Base-by-base conservation (phyloP, 192 early-diverging fungal genomes). In the Dimargaris xerosporica region DNA sequence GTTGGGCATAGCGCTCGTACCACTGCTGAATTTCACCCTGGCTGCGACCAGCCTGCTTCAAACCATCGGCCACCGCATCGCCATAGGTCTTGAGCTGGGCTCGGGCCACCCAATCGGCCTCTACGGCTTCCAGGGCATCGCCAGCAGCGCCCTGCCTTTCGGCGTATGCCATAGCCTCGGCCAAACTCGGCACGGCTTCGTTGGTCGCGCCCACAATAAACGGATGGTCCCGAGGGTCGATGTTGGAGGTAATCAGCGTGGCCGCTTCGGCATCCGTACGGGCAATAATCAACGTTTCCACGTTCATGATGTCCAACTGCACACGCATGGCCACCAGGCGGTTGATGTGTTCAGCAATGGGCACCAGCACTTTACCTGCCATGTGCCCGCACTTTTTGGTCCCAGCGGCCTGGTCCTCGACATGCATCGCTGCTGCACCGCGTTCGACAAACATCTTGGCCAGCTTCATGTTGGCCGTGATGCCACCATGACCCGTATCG, bases 321-420 rank as follows among this genome's bases (percentile, higher is more conserved):
- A 92, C 84, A 69, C 95, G 86, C 69, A 89, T 85, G 63, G 93
- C 93, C 21, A 96, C 86, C 54, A 96, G 78, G 45, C 93, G 85
- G 81, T 93, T 95, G 76, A 96, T 94, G 78, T 98, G 95, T 76
- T 98, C 93, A 3, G 86, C 87, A 44, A 96, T 91, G 23, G 95
- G 95, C 6, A 98, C 95, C n/a, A 98, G 74, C 31, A 98, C 95
- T 73, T 98, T 98, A 54, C 94, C 94, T 52, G 91, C 94, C 94
- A 98, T 98, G 75, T 98, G 95, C 21, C 95, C 95, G 72, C 95
- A 98, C 82, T 98, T 98, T 71, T 98, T 98, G 68, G 91, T 94
- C 66, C 90, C 87, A 26, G 94, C 85, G 42, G 89, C 85, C 73
- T 95, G 91, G 77, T 95, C 91, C 73, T 95, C 90, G 47, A 89